These are phyloP conservation scores for Pelargonium cotyledonis DNA, from an alignment of 441 rosid species.

Conservation along the genomic window DNA sequence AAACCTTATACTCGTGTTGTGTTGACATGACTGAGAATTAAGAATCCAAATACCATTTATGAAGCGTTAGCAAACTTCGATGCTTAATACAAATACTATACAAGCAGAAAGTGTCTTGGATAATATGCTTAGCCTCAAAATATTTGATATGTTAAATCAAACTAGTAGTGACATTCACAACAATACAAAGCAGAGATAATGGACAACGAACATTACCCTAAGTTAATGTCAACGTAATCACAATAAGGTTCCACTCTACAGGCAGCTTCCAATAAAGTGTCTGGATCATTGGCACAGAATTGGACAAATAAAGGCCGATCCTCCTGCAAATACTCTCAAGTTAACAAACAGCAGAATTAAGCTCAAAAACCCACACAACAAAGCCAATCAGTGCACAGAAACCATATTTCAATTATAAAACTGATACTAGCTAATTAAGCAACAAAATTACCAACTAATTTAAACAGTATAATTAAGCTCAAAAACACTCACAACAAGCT, in stretches of 20 bases:
- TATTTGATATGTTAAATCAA: not conserved
- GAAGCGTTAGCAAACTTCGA: not conserved
- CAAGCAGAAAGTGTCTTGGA: not conserved
- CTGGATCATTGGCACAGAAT: slow-evolving; percentile 93
- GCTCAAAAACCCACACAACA: not conserved
- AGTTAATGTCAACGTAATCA: slow-evolving; percentile 85
- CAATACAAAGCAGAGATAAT: not conserved
- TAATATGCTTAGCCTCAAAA: not conserved
- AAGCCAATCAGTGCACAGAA: too few relatives aligned
- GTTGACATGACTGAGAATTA: not conserved
- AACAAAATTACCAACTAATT: too few relatives aligned
- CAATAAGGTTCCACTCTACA: slow-evolving; percentile 64
- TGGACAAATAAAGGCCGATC: slow-evolving; percentile 94
- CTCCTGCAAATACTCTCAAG: slow-evolving; percentile 46
- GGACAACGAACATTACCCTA: slow-evolving; percentile 45
- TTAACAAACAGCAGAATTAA: not conserved
- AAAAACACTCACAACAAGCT: not conserved
- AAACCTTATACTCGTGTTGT: too few relatives aligned
- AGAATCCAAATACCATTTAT: not conserved
- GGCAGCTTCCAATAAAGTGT: slow-evolving; percentile 67
- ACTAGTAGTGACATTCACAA: not conserved
- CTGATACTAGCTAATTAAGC: not conserved
- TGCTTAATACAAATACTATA: not conserved
- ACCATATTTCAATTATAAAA: not conserved
- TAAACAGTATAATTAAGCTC: too few relatives aligned